Evolutionary conservation across 257 asterid genomes (phyloP).

Genomic region (Leptodermis oblonga): DNA sequence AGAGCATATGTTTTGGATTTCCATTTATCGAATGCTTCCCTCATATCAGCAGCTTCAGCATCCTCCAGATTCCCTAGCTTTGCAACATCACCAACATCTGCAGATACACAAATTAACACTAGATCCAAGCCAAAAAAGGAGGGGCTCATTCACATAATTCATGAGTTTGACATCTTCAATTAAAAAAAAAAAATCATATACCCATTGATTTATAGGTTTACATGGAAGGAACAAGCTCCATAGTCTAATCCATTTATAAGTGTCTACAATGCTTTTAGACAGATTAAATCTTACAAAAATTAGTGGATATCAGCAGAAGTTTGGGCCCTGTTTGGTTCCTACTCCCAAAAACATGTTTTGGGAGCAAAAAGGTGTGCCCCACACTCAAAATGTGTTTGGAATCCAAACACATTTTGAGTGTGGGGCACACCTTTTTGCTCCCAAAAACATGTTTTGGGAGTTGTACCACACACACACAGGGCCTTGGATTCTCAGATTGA

Average conservation of each 20-base stretch:
- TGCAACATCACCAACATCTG: conserved; percentile 30
- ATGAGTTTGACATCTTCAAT: not conserved
- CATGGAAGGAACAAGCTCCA: not conserved
- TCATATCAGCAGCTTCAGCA: conserved; percentile 46
- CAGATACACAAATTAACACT: not conserved
- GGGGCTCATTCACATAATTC: not conserved
- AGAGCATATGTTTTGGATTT: conserved; percentile 77
- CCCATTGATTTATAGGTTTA: not conserved
- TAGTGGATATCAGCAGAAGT: not conserved
- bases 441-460: too few species aligned
- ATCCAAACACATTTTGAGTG: too few species aligned
- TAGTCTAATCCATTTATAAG: not conserved
- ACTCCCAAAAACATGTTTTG: too few species aligned
- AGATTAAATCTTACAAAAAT: not conserved
- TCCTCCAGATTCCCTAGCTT: conserved; percentile 32
- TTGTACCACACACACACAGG: too few species aligned
- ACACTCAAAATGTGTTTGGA: too few species aligned
- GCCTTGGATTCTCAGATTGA: not conserved
- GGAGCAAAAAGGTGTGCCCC: too few species aligned
- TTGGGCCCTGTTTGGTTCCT: too few species aligned
- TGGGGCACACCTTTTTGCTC: too few species aligned
- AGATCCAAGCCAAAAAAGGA: not conserved
- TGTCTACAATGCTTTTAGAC: not conserved
- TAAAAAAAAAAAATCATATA: not conserved
- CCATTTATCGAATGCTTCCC: conserved; percentile 75